These are phyloP conservation scores for Vitis amurensis DNA, from an alignment of 164 flowering plant genomes.

Conservation along the genomic window DNA sequence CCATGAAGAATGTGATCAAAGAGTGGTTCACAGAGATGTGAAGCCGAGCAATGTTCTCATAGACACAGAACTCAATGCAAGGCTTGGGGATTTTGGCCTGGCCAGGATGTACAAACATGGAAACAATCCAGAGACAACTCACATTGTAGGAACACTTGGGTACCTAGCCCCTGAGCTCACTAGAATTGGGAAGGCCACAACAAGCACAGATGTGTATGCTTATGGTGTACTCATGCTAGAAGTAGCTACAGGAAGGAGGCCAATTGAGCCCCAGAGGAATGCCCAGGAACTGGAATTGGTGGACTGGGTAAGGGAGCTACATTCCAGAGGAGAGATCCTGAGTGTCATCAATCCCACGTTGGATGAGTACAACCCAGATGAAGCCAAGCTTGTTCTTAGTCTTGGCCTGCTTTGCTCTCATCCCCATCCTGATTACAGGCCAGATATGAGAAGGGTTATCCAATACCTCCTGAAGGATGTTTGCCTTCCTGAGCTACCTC, in stretches of 20 bases:
- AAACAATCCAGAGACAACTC: constrained; percentile 6
- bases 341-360: constrained; percentile 1
- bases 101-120: constrained; percentile 16
- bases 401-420: constrained; percentile 11
- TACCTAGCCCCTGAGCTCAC: constrained; percentile 20
- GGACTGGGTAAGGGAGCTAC: constrained; percentile 11
- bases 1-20: constrained; percentile 17
- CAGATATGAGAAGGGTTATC: constrained; percentile 5
- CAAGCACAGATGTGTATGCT: constrained; percentile 16
- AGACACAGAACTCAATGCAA: constrained; percentile 10
- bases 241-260: constrained; percentile 13
- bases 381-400: constrained; percentile 10
- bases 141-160: constrained; percentile 22
- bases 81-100: constrained; percentile 23
- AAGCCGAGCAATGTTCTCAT: constrained; percentile 21
- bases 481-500: no score
- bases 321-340: constrained; percentile 1
- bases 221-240: constrained; percentile 17
- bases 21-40: constrained; percentile 18
- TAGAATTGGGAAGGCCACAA: constrained; percentile 15
- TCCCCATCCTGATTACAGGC: constrained; percentile 7
- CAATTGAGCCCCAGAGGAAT: background rate
- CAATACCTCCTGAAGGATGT: background rate
- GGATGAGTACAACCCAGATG: background rate
- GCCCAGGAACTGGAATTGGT: constrained; percentile 2